Base-by-base conservation (phyloP, 2,329 filamentous ascomycete genomes). In the Microcyclospora tardicrescens region DNA sequence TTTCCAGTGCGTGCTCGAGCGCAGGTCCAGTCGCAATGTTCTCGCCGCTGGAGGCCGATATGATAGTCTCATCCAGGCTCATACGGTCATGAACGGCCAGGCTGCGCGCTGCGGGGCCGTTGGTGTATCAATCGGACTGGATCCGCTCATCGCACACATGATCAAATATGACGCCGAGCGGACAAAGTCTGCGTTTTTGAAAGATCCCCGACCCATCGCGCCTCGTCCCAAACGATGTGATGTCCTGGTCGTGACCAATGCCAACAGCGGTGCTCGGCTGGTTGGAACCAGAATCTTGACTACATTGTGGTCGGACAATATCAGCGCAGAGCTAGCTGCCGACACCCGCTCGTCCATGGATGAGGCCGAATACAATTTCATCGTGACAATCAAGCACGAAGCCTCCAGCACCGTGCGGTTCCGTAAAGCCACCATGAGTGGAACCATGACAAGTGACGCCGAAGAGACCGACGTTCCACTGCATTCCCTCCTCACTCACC, bases 31-130 rank as follows among this genome's bases (percentile, higher is more conserved):
- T 43, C 66, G 68, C 50, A 81, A 91, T 49, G 84, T 96, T 0
- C 85, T 96, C 54, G 91, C 89, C 5, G 91, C 87, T 27, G 91
- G 93, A 36, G 91, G 91, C 2, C 77, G 91, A 35, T 98, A 98
- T 57, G 93, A 98, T 57, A 77, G 77, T 35, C 66, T 98, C 14
- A 89, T 98, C 47, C 78, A 79, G 56, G 83, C 93, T 43, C 83
- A 93, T 54, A 75, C 79, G 10, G 33, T 39, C 5, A 40, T 40
- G 30, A 50, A 51, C 35, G 15, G 13, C 5, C 32, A 27, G 12
- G 38, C 30, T 10, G 9, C 30, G n/a, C 37, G 34, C 33, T 24
- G 16, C 5, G 60, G 53, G 55, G 89, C 85, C 5, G 91, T 96
- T 10, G 91, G 93, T 1, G 89, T 96, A 56, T 93, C 86, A 53